Conservation (phyloP, 2,329 filamentous ascomycete genomes). For the Neurospora crassa region DNA sequence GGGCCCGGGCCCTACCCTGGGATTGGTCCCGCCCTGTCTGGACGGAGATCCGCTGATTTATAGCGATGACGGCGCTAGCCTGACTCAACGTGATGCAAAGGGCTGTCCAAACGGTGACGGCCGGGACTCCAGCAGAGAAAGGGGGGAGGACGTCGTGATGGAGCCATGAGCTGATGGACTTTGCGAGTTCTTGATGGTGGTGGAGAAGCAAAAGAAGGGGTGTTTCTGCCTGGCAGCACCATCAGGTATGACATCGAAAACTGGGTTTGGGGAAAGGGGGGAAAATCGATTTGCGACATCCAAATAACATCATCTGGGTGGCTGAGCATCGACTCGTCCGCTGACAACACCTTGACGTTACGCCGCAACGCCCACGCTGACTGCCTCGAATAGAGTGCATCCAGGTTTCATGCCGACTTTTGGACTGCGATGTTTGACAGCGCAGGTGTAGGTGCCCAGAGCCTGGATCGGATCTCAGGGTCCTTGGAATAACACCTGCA, state of each 20-base stretch:
- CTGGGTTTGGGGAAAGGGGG: background rate
- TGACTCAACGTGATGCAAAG: slow-evolving; percentile 6
- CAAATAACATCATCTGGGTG: background rate
- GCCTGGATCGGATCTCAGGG: background rate
- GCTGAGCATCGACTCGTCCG: background rate
- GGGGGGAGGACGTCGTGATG: background rate
- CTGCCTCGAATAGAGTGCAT: background rate
- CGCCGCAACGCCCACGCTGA: background rate
- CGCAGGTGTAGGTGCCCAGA: background rate
- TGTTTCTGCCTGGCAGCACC: background rate
- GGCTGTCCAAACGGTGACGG: background rate
- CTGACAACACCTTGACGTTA: background rate
- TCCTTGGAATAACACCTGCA: background rate
- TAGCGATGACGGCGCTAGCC: slow-evolving; percentile 14
- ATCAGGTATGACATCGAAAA: background rate
- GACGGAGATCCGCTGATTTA: slow-evolving; percentile 4
- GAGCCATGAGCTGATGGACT: background rate
- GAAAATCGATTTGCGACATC: background rate
- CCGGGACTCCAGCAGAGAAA: background rate
- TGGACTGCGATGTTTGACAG: background rate
- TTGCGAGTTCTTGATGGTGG: background rate
- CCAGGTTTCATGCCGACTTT: background rate
- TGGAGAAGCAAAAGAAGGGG: background rate
- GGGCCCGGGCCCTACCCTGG: slow-evolving; percentile 8
- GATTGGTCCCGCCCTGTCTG: slow-evolving; percentile 5